These are phyloP conservation scores for Cutaneotrichosporon dermatis DNA, from an alignment of 1,284 basidiomycete genomes.

Conservation along the genomic window DNA sequence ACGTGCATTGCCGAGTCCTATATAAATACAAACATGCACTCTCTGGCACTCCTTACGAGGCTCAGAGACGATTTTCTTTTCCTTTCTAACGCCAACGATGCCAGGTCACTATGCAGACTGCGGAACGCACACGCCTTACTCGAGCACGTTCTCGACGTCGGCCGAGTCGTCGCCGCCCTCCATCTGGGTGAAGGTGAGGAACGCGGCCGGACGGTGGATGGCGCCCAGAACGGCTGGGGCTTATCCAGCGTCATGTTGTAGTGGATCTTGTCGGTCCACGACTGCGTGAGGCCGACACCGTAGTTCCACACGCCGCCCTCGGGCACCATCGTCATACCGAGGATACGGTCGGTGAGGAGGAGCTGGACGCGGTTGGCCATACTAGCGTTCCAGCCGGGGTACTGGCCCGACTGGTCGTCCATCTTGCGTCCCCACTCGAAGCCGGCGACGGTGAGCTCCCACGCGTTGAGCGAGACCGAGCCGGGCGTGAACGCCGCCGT, in stretches of 20 bases:
- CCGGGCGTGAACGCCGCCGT: slow-evolving; percentile 96
- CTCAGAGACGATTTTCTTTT: not conserved
- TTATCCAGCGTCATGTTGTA: slow-evolving; percentile 87
- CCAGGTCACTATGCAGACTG: too few relatives aligned
- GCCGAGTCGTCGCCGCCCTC: slow-evolving; percentile 72
- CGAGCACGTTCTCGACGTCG: slow-evolving; percentile 70
- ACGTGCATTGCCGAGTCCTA: slow-evolving; percentile 1
- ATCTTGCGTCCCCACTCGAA: slow-evolving; percentile 99
- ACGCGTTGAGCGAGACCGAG: slow-evolving; percentile 89
- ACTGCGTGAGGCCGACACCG: slow-evolving; percentile 81
- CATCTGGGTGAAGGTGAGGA: slow-evolving; percentile 83
- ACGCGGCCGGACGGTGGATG: slow-evolving; percentile 81
- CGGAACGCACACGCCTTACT: slow-evolving; percentile 22
- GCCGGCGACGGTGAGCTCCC: slow-evolving; percentile 80
- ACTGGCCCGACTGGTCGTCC: slow-evolving; percentile 74
- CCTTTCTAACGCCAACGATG: not conserved
- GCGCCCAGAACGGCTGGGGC: slow-evolving; percentile 91
- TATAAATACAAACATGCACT: slow-evolving; percentile 8
- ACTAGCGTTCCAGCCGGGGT: slow-evolving; percentile 88
- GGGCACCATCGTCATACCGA: slow-evolving; percentile 85
- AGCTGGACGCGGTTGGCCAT: slow-evolving; percentile 98
- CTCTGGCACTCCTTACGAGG: not conserved
- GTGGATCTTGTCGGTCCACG: slow-evolving; percentile 78
- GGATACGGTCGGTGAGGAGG: slow-evolving; percentile 84
- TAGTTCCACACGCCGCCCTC: slow-evolving; percentile 93